These are phyloP conservation scores for Colletotrichum zoysiae DNA, from an alignment of 2,329 filamentous ascomycete genomes.

Conservation along the genomic window DNA sequence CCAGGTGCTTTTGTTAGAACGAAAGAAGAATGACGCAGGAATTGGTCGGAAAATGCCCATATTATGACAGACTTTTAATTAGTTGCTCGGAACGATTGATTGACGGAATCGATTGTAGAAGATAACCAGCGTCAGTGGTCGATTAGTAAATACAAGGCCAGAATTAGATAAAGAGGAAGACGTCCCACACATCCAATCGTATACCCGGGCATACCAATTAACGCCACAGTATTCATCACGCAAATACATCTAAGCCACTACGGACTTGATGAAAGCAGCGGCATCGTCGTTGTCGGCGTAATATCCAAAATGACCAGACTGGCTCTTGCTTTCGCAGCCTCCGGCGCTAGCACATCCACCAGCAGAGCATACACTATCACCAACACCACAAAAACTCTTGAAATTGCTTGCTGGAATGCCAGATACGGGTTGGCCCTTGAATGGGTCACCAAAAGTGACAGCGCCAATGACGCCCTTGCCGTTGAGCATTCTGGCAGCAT, in stretches of 20 bases:
- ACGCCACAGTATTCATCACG: not conserved
- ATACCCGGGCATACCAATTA: not conserved
- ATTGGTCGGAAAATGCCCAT: not conserved
- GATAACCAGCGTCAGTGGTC: not conserved
- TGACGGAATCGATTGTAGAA: not conserved
- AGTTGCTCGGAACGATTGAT: not conserved
- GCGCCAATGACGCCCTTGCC: conserved; percentile 25
- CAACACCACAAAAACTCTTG: conserved; percentile 33
- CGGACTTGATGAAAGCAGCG: conserved; percentile 30
- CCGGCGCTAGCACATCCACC: conserved; percentile 35
- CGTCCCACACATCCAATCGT: conserved; percentile 19
- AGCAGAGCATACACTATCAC: conserved; percentile 23
- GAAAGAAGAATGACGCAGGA: not conserved
- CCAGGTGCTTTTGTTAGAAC: not conserved
- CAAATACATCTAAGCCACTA: conserved; percentile 9
- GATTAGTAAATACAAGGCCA: not conserved
- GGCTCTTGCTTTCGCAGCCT: conserved; percentile 26
- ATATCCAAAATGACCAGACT: conserved; percentile 30
- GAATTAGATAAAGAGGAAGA: conserved; percentile 18
- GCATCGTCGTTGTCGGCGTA: conserved; percentile 25
- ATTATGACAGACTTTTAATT: not conserved
- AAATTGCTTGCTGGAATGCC: conserved; percentile 20
- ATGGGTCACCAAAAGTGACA: conserved; percentile 42
- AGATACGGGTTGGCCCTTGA: conserved; percentile 26
- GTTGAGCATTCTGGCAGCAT: conserved; percentile 53